phyloP scores from a whole-genome alignment of 495 filamentous ascomycete species.

The Margaritispora aquatica region DNA sequence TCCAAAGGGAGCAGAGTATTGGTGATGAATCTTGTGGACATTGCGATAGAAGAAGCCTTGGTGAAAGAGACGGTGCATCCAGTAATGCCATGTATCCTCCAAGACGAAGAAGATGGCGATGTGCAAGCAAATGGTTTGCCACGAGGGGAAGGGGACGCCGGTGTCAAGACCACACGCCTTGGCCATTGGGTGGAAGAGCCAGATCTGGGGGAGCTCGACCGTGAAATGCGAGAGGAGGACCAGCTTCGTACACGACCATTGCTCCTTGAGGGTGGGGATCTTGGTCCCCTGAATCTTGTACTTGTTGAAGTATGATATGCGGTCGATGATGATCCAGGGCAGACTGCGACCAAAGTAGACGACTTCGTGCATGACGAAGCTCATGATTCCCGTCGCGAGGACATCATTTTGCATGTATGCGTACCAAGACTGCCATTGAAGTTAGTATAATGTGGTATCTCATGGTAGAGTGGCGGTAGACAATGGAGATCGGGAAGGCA shows the following conservation, averaged over 20 bases:
- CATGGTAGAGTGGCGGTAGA: conserved; percentile 10
- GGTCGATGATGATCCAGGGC: conserved; percentile 91
- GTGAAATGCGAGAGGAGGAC: conserved; percentile 93
- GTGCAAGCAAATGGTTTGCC: conserved; percentile 83
- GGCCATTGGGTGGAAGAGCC: conserved; percentile 98
- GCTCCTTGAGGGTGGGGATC: conserved; percentile 80
- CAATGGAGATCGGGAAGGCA: too few relatives aligned
- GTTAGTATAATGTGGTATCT: too few relatives aligned
- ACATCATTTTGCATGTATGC: conserved; percentile 98
- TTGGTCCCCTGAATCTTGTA: conserved; percentile 96
- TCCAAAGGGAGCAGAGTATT: conserved; percentile 95
- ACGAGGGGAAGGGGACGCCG: conserved; percentile 79
- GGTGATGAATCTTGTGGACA: conserved; percentile 98
- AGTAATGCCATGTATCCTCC: conserved; percentile 99
- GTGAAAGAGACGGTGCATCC: conserved; percentile 89
- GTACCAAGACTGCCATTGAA: conserved; percentile 60
- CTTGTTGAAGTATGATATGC: conserved; percentile 75
- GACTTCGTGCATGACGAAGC: conserved; percentile 87
- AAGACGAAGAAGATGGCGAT: conserved; percentile 92
- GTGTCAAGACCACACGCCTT: conserved; percentile 86
- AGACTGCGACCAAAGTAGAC: conserved; percentile 91
- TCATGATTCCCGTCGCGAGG: conserved; percentile 93
- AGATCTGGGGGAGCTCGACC: conserved; percentile 96
- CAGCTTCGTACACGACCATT: conserved; percentile 88
- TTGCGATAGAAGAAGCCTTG: conserved; percentile 91